These are phyloP conservation scores for Phytopythium kandeliae DNA, from an alignment of 352 stramenopile species.

Conservation along the genomic window DNA sequence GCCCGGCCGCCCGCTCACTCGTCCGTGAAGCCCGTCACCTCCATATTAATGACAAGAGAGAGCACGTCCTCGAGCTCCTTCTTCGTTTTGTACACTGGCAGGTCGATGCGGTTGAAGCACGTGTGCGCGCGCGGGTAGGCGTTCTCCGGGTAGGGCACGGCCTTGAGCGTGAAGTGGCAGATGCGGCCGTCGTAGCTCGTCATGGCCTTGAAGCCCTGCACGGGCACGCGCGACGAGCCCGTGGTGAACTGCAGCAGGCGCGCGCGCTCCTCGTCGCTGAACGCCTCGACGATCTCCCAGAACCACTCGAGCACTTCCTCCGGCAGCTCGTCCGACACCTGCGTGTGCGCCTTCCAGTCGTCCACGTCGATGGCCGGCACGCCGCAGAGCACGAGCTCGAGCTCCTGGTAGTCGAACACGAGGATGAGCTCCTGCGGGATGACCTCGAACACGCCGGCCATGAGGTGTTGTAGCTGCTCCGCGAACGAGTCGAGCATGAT, in stretches of 20 bases:
- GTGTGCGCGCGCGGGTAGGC: constrained; percentile 69
- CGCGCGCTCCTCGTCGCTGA: constrained; percentile 70
- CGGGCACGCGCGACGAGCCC: constrained; percentile 78
- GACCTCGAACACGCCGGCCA: constrained; percentile 90
- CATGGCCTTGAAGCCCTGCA: constrained; percentile 76
- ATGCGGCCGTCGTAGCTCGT: constrained; percentile 82
- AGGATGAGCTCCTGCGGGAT: constrained; percentile 84
- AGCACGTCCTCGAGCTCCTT: constrained; percentile 94
- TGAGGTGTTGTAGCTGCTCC: constrained; percentile 87
- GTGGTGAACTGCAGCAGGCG: constrained; percentile 84
- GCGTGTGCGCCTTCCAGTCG: constrained; percentile 85
- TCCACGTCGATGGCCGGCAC: constrained; percentile 87
- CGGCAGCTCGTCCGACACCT: constrained; percentile 83
- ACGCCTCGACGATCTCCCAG: constrained; percentile 66
- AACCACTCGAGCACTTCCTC: constrained; percentile 75
- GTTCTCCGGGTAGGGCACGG: constrained; percentile 47
- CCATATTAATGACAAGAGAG: constrained; percentile 95
- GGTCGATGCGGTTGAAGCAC: constrained; percentile 82
- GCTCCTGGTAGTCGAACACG: constrained; percentile 93
- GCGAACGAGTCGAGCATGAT: constrained; percentile 90
- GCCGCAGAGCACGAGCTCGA: constrained; percentile 93
- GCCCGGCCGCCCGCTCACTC: constrained; percentile 30
- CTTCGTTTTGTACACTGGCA: constrained; percentile 83
- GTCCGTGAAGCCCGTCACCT: constrained; percentile 92
- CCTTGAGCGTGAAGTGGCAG: constrained; percentile 65